Evolutionary conservation across 805 yeast species (phyloP), one percentile per base, ranked within the genome.

Genomic region (Wickerhamiella vanderwaltii): DNA sequence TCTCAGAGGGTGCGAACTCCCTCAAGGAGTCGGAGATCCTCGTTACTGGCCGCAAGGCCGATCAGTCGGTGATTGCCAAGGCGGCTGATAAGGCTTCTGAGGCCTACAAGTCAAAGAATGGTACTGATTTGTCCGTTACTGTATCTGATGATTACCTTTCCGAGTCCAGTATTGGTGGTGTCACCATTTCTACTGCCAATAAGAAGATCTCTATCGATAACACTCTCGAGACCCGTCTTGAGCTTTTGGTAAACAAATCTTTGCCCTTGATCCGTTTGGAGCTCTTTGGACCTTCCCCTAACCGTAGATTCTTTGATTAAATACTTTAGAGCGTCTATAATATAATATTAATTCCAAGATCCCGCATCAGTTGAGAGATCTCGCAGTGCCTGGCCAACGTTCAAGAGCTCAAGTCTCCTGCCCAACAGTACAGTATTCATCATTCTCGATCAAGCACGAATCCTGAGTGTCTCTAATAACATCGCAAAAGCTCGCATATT

Each of bases 221-320:
- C 68, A 87, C 98, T 36, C 72, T 91, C 56, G 95, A 86, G 56
- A 96, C 87, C 69, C 83, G 99, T 66, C 75, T 91, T 57, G 73
- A 78, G 55, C 65, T 91, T 48, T 71, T 91, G 54, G 72, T 81
- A 29, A 81, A 82, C 59, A 83, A 77, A 55, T 81, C 95, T 6
- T 73, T 91, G 51, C 99, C 99, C 37, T 93, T 87, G 43, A 77
- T 91, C 49, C 79, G 97, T 66, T 69, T 82, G 48, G 94, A 87
- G 57, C 66, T 88, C 58, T 91, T 86, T 43, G 64, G 64, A 1
- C 55, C 82, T 44, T 79, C 95, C 13, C 63, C 72, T 43, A 65
- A 88, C 43, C 83, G 97, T 73, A 84, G 83, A 69, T 88, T 83
- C 72, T 85, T 85, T 58, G 94, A 86, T 58, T 87, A 72, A 22